Evolutionary conservation across 192 early-diverging fungal genomes (phyloP).

Genomic region (Rhizophagus prolifer): DNA sequence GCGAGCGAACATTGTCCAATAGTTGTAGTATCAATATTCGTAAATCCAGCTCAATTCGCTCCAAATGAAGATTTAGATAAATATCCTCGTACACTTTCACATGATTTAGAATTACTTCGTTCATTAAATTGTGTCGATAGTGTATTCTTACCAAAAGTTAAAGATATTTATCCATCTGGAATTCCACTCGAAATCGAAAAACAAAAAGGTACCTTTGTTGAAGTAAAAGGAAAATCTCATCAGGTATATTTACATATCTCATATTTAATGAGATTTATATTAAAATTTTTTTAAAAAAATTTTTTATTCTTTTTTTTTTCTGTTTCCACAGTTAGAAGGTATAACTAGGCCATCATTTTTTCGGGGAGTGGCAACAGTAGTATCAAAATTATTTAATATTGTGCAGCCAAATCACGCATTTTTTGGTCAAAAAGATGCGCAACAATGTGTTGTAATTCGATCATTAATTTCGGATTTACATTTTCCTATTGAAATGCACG

Average conservation of each 20-base stretch:
- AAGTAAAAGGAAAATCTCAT: constrained; percentile 84
- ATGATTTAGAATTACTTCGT: constrained; percentile 71
- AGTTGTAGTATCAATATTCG: constrained; percentile 88
- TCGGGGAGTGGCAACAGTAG: constrained; percentile 94
- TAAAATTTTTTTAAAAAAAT: neutral
- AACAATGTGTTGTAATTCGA: constrained; percentile 84
- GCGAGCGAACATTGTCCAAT: constrained; percentile 63
- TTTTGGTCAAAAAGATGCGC: constrained; percentile 98
- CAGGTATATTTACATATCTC: constrained; percentile 40
- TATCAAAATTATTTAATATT: constrained; percentile 90
- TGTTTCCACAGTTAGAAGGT: constrained; percentile 72
- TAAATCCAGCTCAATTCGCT: constrained; percentile 99
- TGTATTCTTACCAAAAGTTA: constrained; percentile 64
- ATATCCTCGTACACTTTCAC: constrained; percentile 85
- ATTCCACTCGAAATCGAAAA: constrained; percentile 75
- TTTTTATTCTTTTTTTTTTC: neutral
- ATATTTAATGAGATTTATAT: neutral
- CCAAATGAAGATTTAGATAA: constrained; percentile 89
- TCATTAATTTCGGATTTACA: constrained; percentile 84
- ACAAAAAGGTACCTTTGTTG: constrained; percentile 90
- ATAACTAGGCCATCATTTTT: constrained; percentile 92
- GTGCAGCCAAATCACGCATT: constrained; percentile 77
- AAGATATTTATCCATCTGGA: constrained; percentile 93
- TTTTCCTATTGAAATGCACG: constrained; percentile 71
- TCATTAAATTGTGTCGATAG: constrained; percentile 52